Conservation (phyloP, 768 basidiomycete genomes). For the Sporobolomyces pararoseus region DNA sequence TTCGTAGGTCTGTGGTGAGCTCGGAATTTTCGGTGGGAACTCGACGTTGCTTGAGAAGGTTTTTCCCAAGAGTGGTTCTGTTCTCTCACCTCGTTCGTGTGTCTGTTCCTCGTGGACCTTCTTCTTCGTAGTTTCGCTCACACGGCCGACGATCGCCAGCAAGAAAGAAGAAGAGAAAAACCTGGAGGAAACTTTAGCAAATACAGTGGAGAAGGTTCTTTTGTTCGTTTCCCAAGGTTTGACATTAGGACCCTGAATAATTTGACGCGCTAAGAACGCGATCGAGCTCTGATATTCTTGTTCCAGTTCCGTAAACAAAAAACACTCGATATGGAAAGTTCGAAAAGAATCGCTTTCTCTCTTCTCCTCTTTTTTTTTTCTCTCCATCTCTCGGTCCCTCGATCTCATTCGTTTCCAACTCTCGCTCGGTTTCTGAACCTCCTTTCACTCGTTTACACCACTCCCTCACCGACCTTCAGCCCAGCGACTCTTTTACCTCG, state of each 20-base stretch:
- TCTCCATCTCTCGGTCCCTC: conserved; percentile 17
- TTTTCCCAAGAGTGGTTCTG: too few relatives aligned
- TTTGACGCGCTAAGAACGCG: conserved; percentile 4
- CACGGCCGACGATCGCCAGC: too few relatives aligned
- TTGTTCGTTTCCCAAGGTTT: too few relatives aligned
- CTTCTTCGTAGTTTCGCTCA: too few relatives aligned
- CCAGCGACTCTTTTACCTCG: background rate
- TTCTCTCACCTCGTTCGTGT: too few relatives aligned
- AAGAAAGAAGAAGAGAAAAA: too few relatives aligned
- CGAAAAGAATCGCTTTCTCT: background rate
- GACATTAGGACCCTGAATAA: too few relatives aligned
- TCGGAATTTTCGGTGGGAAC: too few relatives aligned
- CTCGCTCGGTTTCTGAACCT: conserved; percentile 11
- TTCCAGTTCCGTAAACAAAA: background rate
- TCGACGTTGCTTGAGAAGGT: too few relatives aligned
- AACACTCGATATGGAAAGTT: background rate
- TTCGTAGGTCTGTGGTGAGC: too few relatives aligned
- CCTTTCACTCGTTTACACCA: conserved; percentile 20
- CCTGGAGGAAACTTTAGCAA: too few relatives aligned
- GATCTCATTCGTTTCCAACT: background rate
- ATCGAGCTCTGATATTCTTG: conserved; percentile 6
- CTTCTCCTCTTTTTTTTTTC: background rate
- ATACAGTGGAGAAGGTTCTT: conserved; percentile 5
- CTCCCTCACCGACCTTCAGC: background rate
- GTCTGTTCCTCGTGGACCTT: too few relatives aligned